Conservation (phyloP, 2,329 filamentous ascomycete genomes). For the Cercospora beticola region DNA sequence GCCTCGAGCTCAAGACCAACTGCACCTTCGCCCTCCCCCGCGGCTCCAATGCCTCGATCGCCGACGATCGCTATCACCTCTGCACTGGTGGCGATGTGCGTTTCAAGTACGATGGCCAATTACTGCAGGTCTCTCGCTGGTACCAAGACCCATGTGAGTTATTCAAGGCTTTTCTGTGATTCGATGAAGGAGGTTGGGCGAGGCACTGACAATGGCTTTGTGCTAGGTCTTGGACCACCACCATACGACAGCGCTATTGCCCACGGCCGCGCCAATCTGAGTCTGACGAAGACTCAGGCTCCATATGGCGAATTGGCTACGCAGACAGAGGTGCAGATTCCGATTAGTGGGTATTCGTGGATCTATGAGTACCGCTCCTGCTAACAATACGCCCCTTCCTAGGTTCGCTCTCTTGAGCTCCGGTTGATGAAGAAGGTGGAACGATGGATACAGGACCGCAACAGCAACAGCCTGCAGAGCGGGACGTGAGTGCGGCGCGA, state of each 20-base stretch:
- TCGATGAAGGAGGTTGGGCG: background rate
- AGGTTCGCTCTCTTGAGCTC: background rate
- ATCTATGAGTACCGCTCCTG: background rate
- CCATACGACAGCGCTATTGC: constrained; percentile 29
- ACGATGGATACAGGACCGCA: background rate
- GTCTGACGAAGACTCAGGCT: constrained; percentile 18
- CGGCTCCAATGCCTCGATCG: constrained; percentile 15
- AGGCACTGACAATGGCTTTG: background rate
- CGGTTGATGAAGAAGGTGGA: background rate
- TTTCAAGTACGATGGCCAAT: constrained; percentile 26
- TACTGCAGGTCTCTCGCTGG: constrained; percentile 24
- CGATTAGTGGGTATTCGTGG: constrained; percentile 21
- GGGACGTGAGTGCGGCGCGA: background rate
- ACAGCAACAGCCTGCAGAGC: background rate
- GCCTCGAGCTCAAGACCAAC: constrained; percentile 29
- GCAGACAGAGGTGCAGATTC: constrained; percentile 20
- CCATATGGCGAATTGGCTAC: constrained; percentile 19
- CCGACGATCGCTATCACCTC: constrained; percentile 20
- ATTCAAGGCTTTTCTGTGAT: background rate
- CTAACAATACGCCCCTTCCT: background rate
- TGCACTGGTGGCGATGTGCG: constrained; percentile 27
- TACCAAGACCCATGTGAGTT: constrained; percentile 29
- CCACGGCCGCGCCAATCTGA: constrained; percentile 21
- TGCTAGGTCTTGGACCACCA: constrained; percentile 10
- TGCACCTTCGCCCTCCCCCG: constrained; percentile 20